A percentile compares a stretch with the other conserved stretches of the same genome.
Evolutionary conservation across 225 moss, liverwort and hornwort species (phyloP).

Genomic region (Antitrichia curtipendula): DNA sequence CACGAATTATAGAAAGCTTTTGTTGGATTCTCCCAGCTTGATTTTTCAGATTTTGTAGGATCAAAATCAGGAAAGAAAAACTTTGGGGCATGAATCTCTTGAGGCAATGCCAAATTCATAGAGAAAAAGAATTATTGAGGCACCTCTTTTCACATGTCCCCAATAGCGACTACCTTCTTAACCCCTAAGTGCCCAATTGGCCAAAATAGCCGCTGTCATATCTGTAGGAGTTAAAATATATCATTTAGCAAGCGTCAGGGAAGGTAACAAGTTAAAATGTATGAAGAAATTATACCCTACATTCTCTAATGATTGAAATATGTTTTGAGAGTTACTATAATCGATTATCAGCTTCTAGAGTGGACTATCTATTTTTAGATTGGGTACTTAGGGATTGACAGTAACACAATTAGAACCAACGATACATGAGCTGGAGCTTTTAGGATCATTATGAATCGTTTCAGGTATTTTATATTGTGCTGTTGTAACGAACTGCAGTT

Average conservation of each 20-base stretch:
- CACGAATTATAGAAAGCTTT: not conserved
- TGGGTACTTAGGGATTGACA: not conserved
- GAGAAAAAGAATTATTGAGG: not conserved
- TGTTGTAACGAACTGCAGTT: slow-evolving; percentile 5
- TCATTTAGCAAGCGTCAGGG: not conserved
- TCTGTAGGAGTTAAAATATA: not conserved
- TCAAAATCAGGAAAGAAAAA: not conserved
- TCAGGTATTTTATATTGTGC: not conserved
- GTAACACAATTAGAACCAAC: not conserved
- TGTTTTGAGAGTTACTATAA: not conserved
- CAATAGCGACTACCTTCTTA: not conserved
- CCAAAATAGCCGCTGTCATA: not conserved
- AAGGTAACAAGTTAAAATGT: not conserved
- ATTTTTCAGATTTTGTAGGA: not conserved
- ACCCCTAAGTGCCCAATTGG: not conserved
- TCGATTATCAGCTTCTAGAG: not conserved
- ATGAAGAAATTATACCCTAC: not conserved
- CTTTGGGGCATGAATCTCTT: not conserved
- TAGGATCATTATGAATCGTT: not conserved
- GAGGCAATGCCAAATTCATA: not conserved
- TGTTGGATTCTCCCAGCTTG: not conserved
- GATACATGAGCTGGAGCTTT: not conserved
- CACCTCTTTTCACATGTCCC: not conserved
- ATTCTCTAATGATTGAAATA: not conserved
- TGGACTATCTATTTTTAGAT: not conserved